Conservation (phyloP, 1,139 yeast species). For the Lodderomyces theae region DNA sequence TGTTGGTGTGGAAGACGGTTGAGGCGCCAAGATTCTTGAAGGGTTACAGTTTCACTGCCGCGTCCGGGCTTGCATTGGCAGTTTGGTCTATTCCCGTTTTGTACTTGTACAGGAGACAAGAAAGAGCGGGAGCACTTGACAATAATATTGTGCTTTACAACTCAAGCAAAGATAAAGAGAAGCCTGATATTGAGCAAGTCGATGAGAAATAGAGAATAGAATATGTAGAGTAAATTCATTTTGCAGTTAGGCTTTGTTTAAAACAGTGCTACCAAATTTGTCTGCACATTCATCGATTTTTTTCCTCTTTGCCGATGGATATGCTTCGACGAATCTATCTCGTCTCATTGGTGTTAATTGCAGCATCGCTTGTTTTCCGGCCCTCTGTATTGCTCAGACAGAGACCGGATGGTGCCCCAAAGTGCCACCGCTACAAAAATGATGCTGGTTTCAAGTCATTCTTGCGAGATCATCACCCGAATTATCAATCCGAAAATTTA, state of each 20-base stretch:
- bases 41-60: conserved; percentile 49
- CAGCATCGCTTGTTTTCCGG: background rate
- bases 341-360: background rate
- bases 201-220: background rate
- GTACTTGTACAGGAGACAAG: conserved; percentile 57
- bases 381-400: background rate
- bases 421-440: background rate
- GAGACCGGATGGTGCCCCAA: background rate
- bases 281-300: too few relatives aligned
- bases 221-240: background rate
- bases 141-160: conserved; percentile 53
- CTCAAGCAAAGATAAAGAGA: conserved; percentile 20
- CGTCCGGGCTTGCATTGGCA: conserved; percentile 48
- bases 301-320: too few relatives aligned
- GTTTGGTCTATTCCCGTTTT: conserved; percentile 55
- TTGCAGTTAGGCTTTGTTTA: too few relatives aligned
- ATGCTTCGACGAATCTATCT: background rate
- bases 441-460: conserved; percentile 5
- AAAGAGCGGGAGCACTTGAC: conserved; percentile 46
- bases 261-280: conserved; percentile 1
- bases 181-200: background rate
- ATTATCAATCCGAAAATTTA: conserved; percentile 4
- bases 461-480: conserved; percentile 1
- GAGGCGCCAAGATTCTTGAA: conserved; percentile 39
- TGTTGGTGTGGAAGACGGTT: conserved; percentile 47